Evolutionary conservation across 75 land plant species (phyloP), one percentile per base, ranked within the genome.

Genomic region (Picea glauca): DNA sequence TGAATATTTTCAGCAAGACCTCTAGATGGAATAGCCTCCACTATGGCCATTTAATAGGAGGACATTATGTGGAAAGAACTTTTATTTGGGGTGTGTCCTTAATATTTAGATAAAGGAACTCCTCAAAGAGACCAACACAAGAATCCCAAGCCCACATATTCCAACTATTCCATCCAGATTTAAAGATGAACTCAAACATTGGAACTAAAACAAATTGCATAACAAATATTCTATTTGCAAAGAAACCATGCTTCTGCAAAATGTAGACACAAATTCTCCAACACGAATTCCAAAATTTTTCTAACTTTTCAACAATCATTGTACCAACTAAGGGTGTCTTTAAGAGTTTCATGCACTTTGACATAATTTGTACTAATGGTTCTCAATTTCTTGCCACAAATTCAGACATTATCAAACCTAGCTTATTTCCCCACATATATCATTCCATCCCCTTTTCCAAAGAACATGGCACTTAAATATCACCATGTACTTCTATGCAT

Each of bases 271-370:
- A 70, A 20, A 70, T 40, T 46, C 7, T 70, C 73, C 73, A 70
- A 8, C 54, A 70, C 40, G 54, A 70, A 70, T 40, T 70, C 50
- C 23, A 3, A 2, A 20, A 9, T 70, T 70, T 70, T 20, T n/a
- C 23, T 18, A 40, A 40, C 43, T 70, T 43, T 70, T 40, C 26
- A n/a, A 70, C 73, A 40, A 40, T 40, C 54, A 70, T 40, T 8
- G 73, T 68, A 46, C 50, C 73, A 20, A 68, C 73, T 15, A 68
- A 50, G 14, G 73, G 73, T 68, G 73, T 68, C 46, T 18, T 68
- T 50, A 68, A 18, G 23, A 68, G 54, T 40, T 68, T 68, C 54
- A 68, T 68, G 20, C 73, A 38, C 73, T 68, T 68, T 40, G 73
- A 68, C 8, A 50, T 68, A 43, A 70, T 54, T 35, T 70, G 54